These are phyloP conservation scores for Dactylellina parvicollis DNA, from an alignment of 2,329 filamentous ascomycete species.

Conservation along the genomic window DNA sequence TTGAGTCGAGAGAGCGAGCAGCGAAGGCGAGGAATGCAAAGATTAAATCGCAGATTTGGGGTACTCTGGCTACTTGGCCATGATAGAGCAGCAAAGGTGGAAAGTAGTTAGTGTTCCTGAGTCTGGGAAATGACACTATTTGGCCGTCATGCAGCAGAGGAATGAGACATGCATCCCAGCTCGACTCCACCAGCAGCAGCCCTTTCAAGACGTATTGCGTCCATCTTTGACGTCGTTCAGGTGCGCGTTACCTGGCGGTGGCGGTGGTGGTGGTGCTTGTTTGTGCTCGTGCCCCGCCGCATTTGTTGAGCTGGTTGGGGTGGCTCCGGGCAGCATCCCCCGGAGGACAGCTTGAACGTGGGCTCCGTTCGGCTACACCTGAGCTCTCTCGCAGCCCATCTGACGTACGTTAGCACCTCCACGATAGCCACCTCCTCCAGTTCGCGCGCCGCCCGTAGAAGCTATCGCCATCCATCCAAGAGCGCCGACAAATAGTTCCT, in stretches of 20 bases:
- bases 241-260: too few species aligned
- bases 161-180: constrained; percentile 45
- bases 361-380: too few species aligned
- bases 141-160: constrained; percentile 45
- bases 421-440: background rate
- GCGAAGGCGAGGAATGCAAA: constrained; percentile 9
- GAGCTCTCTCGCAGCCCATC: too few species aligned
- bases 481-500: constrained; percentile 4
- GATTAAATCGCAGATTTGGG: background rate
- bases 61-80: background rate
- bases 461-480: background rate
- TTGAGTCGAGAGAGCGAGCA: constrained; percentile 5
- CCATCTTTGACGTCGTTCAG: background rate
- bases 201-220: background rate
- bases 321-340: background rate
- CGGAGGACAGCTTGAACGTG: background rate
- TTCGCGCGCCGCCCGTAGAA: background rate
- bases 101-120: background rate
- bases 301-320: constrained; percentile 6
- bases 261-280: too few species aligned
- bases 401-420: constrained; percentile 7
- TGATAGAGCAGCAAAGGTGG: constrained; percentile 15
- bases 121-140: constrained; percentile 43
- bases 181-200: too few species aligned
- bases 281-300: constrained; percentile 9